Conservation (phyloP, 2,329 filamentous ascomycete species). For the Drechslerella coelobrocha region DNA sequence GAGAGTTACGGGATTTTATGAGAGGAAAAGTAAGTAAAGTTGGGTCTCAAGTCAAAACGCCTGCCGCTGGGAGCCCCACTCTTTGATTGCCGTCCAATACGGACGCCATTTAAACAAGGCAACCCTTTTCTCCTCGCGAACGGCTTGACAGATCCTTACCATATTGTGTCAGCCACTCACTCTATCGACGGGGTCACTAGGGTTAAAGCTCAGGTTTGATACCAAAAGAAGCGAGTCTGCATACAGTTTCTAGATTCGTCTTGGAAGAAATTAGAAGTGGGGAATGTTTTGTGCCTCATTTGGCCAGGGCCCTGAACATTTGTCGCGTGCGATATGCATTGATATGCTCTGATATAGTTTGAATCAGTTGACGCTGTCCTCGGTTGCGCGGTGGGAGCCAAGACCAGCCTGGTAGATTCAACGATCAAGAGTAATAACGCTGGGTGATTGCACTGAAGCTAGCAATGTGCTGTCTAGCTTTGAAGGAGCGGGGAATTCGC, state of each 20-base stretch:
- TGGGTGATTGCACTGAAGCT: too few relatives aligned
- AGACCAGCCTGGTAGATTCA: slow-evolving; percentile 2
- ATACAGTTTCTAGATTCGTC: slow-evolving; percentile 37
- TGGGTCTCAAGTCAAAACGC: slow-evolving; percentile 42
- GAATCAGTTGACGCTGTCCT: too few relatives aligned
- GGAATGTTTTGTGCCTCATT: too few relatives aligned
- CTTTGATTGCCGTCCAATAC: slow-evolving; percentile 20
- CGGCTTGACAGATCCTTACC: slow-evolving; percentile 1
- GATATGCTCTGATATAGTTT: slow-evolving; percentile 1
- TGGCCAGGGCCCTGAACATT: not conserved
- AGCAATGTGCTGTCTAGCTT: too few relatives aligned
- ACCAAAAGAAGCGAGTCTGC: slow-evolving; percentile 2
- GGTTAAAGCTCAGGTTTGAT: not conserved
- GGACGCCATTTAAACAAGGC: slow-evolving; percentile 42
- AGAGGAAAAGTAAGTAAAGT: too few relatives aligned
- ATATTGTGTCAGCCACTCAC: slow-evolving; percentile 11
- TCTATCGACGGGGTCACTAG: slow-evolving; percentile 11
- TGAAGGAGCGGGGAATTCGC: too few relatives aligned
- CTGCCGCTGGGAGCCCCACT: slow-evolving; percentile 19
- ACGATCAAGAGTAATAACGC: too few relatives aligned
- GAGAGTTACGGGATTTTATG: slow-evolving; percentile 9
- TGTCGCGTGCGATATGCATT: slow-evolving; percentile 25
- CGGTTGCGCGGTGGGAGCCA: too few relatives aligned
- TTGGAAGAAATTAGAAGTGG: slow-evolving; percentile 7
- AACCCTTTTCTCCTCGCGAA: slow-evolving; percentile 28